These are phyloP conservation scores for Thalassiosira delicatula DNA, from an alignment of 352 stramenopile genomes.

Conservation along the genomic window DNA sequence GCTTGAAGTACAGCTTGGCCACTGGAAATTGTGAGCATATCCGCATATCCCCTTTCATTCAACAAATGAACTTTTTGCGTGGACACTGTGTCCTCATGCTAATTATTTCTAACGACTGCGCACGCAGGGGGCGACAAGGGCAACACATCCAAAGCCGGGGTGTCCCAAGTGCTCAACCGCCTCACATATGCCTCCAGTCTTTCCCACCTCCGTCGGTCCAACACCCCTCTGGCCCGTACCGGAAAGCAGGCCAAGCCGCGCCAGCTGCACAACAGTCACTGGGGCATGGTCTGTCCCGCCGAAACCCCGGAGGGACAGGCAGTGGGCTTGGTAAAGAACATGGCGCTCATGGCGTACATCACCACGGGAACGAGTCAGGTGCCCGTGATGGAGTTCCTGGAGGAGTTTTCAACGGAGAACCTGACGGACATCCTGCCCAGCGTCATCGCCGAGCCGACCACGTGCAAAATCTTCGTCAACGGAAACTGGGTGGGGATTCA, in stretches of 20 bases:
- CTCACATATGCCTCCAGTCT: constrained; percentile 98
- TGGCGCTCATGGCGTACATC: constrained; percentile 99
- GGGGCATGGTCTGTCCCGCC: constrained; percentile 98
- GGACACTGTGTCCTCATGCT: constrained; percentile 12
- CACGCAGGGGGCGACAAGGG: constrained; percentile 82
- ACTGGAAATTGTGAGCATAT: constrained; percentile 97
- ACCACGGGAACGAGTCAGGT: constrained; percentile 90
- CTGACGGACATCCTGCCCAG: constrained; percentile 92
- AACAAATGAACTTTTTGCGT: constrained; percentile 26
- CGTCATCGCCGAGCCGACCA: constrained; percentile 93
- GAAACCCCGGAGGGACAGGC: constrained; percentile 96
- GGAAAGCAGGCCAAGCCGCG: constrained; percentile 99
- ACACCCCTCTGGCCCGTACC: constrained; percentile 97
- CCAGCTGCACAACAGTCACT: constrained; percentile 99
- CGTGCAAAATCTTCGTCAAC: constrained; percentile 99
- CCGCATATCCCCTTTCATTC: not conserved
- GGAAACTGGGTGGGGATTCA: constrained; percentile 99
- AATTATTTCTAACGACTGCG: not conserved
- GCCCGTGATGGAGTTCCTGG: constrained; percentile 97
- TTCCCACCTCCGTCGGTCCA: constrained; percentile 97
- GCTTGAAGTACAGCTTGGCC: constrained; percentile 97
- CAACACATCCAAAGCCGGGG: constrained; percentile 91
- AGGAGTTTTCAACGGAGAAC: constrained; percentile 98
- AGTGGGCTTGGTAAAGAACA: constrained; percentile 89
- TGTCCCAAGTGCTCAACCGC: constrained; percentile 99